phyloP scores from a whole-genome alignment of 208 protist genomes.

The Leishmania major region DNA sequence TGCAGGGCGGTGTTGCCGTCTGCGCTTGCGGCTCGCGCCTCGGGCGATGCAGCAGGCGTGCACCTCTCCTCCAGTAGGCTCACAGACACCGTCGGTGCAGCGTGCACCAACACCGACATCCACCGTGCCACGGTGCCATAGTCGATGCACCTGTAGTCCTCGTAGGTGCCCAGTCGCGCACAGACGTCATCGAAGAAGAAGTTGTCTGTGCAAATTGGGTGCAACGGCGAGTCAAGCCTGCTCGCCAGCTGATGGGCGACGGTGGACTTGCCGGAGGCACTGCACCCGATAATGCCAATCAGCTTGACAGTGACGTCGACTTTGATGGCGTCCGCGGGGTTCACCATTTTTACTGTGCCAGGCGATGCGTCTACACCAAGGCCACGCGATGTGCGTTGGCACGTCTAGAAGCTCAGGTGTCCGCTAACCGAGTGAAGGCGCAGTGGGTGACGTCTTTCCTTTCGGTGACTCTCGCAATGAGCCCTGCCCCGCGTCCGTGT shows the following conservation, averaged over 20 bases:
- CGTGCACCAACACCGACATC: conserved; percentile 21
- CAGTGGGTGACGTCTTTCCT: not conserved
- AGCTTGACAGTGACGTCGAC: conserved; percentile 10
- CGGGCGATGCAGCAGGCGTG: not conserved
- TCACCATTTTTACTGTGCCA: not conserved
- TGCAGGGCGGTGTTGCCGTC: not conserved
- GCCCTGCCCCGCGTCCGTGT: not conserved
- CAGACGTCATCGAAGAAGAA: conserved; percentile 53
- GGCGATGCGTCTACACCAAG: not conserved
- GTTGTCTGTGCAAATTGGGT: conserved; percentile 53
- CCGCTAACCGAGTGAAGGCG: not conserved
- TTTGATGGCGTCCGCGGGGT: not conserved
- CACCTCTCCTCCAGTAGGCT: not conserved
- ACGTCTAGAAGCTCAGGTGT: not conserved
- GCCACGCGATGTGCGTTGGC: not conserved
- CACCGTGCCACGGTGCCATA: conserved; percentile 17
- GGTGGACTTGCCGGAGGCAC: conserved; percentile 61
- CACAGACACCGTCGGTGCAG: not conserved
- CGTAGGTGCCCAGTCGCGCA: conserved; percentile 50
- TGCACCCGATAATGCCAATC: conserved; percentile 58
- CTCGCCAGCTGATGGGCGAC: conserved; percentile 39
- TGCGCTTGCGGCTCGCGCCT: not conserved
- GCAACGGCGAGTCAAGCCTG: conserved; percentile 43
- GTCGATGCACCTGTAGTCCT: conserved; percentile 57
- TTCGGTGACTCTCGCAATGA: not conserved